Evolutionary conservation across 1,139 yeast genomes (phyloP), one percentile per base, ranked within the genome.

Genomic region (Lodderomyces oxycetoniae): DNA sequence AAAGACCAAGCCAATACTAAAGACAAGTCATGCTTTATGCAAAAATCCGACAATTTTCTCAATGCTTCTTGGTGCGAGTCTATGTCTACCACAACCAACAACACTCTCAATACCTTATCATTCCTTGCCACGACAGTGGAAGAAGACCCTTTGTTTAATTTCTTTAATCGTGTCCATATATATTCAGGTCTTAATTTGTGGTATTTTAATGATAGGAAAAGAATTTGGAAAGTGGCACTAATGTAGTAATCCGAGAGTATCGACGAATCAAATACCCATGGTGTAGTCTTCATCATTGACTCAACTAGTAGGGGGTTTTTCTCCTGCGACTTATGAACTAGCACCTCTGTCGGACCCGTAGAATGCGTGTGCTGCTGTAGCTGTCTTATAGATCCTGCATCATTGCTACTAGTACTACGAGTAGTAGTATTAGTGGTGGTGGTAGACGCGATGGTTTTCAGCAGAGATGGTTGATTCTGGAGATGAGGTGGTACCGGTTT

Each of bases 151-250:
- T 61, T 59, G 37, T 63, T 61, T 26, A 64, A 43, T 36, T 78
- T 77, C 42, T 74, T 75, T 47, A 88, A 66, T 36, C 93, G 71
- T 38, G 75, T 74, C 64, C 78, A 77, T 3, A 91, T 76, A 49
- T 91, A 88, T 51, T 88, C 96, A 0, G 95, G 95, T 42, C 84
- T 89, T 28, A 89, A 62, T 47, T 83, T 82, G 55, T 88, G 95
- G 56, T 89, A 91, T 40, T 84, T 79, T 34, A 89, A 57, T 4
- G 93, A 78, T 14, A 89, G 64, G 45, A 85, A 88, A 4, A 89
- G 56, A 2, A 83, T 77, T 41, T 86, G 81, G 29, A 87, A 66
- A 3, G 73, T 70, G 1, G 79, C 71, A 33, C 76, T 79, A 9
- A 88, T 77, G 36, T 84, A 71, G 48, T 81, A 82, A 49, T 87